A percentile compares a stretch with the other conserved stretches of the same genome.
These are phyloP conservation scores for Aspergillus sp. DNA, from an alignment of 2,329 filamentous ascomycete genomes.

Conservation along the genomic window DNA sequence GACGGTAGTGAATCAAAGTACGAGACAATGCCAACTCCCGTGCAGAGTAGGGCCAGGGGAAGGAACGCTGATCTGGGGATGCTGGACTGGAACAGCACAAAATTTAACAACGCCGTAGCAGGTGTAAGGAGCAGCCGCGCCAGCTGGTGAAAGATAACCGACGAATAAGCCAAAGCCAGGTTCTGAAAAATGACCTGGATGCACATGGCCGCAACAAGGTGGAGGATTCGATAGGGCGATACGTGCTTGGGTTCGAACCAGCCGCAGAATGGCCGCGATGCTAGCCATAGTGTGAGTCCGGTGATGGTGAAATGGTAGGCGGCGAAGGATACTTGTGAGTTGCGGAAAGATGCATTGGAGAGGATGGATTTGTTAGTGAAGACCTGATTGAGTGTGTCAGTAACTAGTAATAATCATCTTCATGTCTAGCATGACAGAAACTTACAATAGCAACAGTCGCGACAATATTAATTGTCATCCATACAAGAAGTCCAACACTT, in stretches of 20 bases:
- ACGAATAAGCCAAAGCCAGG: constrained; percentile 24
- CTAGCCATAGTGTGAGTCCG: constrained; percentile 21
- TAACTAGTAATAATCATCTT: background rate
- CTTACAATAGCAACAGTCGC: constrained; percentile 27
- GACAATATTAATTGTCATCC: constrained; percentile 22
- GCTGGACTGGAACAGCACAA: constrained; percentile 20
- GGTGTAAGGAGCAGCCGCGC: constrained; percentile 25
- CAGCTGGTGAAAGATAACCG: constrained; percentile 27
- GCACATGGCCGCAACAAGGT: constrained; percentile 25
- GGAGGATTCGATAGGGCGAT: constrained; percentile 19
- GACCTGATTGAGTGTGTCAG: constrained; percentile 12
- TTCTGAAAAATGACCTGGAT: constrained; percentile 27
- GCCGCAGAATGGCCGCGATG: constrained; percentile 21
- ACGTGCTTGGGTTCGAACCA: constrained; percentile 22
- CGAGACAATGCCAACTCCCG: constrained; percentile 23
- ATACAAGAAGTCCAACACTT: constrained; percentile 16
- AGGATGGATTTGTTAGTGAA: constrained; percentile 28
- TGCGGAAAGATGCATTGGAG: constrained; percentile 21
- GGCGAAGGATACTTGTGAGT: constrained; percentile 26
- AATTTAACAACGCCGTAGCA: constrained; percentile 22
- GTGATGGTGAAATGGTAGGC: constrained; percentile 28
- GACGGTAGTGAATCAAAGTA: constrained; percentile 24
- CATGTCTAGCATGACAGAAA: background rate
- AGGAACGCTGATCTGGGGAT: constrained; percentile 20
- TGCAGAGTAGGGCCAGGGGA: constrained; percentile 20